Evolutionary conservation across 1,139 yeast species (phyloP).

Genomic region (Meyerozyma elateridarum): DNA sequence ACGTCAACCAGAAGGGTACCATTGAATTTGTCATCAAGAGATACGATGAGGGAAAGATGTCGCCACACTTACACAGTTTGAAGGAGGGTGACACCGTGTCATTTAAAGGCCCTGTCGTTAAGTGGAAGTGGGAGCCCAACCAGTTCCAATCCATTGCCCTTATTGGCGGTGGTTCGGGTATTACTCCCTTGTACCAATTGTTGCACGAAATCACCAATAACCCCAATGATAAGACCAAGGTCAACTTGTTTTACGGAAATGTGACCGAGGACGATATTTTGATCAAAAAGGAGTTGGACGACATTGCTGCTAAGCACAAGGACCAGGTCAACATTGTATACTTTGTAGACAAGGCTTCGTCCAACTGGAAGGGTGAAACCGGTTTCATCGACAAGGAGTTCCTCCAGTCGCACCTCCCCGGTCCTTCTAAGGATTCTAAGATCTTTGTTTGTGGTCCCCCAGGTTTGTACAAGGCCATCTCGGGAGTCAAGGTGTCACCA

Average conservation of each 20-base stretch:
- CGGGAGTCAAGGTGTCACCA: constrained; percentile 84
- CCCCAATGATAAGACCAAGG: constrained; percentile 81
- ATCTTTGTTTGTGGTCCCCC: constrained; percentile 63
- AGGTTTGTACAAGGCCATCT: constrained; percentile 28
- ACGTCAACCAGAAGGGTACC: constrained; percentile 63
- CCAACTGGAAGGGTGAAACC: constrained; percentile 43
- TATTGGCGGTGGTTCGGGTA: constrained; percentile 96
- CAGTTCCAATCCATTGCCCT: constrained; percentile 73
- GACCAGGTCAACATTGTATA: constrained; percentile 73
- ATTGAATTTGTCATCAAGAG: constrained; percentile 80
- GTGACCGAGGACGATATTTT: constrained; percentile 73
- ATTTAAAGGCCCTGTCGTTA: constrained; percentile 91
- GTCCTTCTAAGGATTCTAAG: constrained; percentile 80
- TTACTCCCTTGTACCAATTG: constrained; percentile 90
- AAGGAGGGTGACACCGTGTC: constrained; percentile 78
- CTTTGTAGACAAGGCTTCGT: constrained; percentile 68
- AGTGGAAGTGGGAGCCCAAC: constrained; percentile 91
- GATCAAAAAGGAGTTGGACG: constrained; percentile 71
- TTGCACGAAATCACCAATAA: constrained; percentile 63
- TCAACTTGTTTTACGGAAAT: constrained; percentile 76
- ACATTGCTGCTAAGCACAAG: constrained; percentile 57
- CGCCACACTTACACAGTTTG: constrained; percentile 66
- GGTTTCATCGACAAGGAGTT: constrained; percentile 39
- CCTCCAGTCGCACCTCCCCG: constrained; percentile 51
- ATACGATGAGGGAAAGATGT: constrained; percentile 82